Conservation (phyloP, 73 alveolate species). For the Symbiodinium natans region DNA sequence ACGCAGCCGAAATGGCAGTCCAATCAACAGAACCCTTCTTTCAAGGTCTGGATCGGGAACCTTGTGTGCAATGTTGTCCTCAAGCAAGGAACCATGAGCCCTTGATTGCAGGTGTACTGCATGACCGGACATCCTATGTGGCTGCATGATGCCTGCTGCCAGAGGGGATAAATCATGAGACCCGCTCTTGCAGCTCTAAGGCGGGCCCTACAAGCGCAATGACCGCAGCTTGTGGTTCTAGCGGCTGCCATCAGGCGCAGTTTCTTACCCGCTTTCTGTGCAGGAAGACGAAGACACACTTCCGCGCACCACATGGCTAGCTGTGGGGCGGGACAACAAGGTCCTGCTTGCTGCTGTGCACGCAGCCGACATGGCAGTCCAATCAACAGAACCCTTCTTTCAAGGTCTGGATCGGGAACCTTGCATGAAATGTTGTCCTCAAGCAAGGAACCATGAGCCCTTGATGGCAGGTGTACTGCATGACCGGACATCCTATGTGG, state of each 20-base stretch:
- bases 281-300: constrained; percentile 80
- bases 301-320: constrained; percentile 54
- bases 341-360: constrained; percentile 21
- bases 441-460: no score
- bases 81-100: no score
- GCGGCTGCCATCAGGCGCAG: neutral
- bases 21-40: constrained; percentile 50
- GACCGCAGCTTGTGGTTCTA: neutral
- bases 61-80: neutral
- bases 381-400: constrained; percentile 33
- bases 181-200: constrained; percentile 28
- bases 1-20: constrained; percentile 50
- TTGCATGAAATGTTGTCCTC: neutral
- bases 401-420: constrained; percentile 47
- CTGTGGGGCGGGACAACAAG: constrained; percentile 80
- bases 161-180: constrained; percentile 44
- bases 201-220: neutral
- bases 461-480: no score
- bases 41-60: constrained; percentile 47
- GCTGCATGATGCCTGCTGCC: constrained; percentile 35
- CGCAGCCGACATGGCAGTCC: constrained; percentile 44
- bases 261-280: no score
- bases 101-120: neutral
- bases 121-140: constrained; percentile 76
- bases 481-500: constrained; percentile 82